Percentiles rank a stretch among this genome's conserved stretches.
phyloP scores from a whole-genome alignment of 352 stramenopile species.

The Halophytophthora polymorphica region DNA sequence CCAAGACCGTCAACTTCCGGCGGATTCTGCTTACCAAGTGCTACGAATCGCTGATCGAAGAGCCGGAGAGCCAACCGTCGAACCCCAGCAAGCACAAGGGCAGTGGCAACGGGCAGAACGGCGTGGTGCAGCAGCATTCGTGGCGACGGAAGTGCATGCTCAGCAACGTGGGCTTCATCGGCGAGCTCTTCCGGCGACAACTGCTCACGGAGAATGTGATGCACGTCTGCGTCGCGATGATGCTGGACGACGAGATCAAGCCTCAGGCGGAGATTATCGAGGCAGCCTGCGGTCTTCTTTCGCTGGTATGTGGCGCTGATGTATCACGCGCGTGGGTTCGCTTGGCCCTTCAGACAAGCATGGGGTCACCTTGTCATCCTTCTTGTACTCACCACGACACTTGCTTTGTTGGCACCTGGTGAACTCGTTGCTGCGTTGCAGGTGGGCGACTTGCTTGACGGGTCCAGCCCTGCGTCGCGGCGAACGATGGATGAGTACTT shows the following conservation, averaged over 20 bases:
- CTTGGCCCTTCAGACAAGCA: no score
- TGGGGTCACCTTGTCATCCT: no score
- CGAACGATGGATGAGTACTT: slow-evolving; percentile 87
- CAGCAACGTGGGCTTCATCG: slow-evolving; percentile 64
- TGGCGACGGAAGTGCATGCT: slow-evolving; percentile 79
- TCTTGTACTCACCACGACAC: no score
- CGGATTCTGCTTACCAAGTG: slow-evolving; percentile 75
- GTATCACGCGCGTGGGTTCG: neutral
- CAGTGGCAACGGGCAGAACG: slow-evolving; percentile 11
- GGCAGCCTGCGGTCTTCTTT: slow-evolving; percentile 60
- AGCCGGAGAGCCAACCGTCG: slow-evolving; percentile 34
- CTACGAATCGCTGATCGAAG: slow-evolving; percentile 80
- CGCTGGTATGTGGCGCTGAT: slow-evolving; percentile 31
- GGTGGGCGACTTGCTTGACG: slow-evolving; percentile 77
- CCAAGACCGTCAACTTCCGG: slow-evolving; percentile 81
- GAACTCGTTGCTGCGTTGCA: slow-evolving; percentile 24
- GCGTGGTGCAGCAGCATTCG: slow-evolving; percentile 35
- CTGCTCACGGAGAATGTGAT: slow-evolving; percentile 83
- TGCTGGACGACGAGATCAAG: slow-evolving; percentile 72
- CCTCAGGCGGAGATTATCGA: slow-evolving; percentile 64
- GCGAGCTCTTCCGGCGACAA: slow-evolving; percentile 77
- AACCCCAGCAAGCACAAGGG: slow-evolving; percentile 15
- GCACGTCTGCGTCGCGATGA: slow-evolving; percentile 83
- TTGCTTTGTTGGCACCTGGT: no score
- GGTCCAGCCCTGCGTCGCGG: slow-evolving; percentile 74